These are phyloP conservation scores for Cyberlindnera subsufficiens DNA, from an alignment of 805 yeast species.

Conservation along the genomic window DNA sequence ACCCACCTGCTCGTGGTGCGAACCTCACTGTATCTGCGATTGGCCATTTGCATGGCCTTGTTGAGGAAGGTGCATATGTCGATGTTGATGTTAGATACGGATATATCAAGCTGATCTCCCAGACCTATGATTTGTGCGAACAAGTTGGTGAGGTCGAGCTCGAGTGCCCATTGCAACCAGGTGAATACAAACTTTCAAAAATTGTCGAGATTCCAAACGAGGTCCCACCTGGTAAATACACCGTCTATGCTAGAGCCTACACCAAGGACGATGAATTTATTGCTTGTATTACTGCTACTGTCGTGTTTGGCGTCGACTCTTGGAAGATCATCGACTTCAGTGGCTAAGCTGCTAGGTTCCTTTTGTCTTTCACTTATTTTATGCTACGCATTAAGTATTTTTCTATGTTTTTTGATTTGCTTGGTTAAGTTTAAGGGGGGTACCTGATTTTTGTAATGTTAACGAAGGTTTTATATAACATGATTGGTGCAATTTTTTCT, in stretches of 20 bases:
- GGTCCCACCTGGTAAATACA: slow-evolving; percentile 93
- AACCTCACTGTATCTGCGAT: slow-evolving; percentile 74
- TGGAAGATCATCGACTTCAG: slow-evolving; percentile 18
- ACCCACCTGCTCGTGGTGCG: slow-evolving; percentile 85
- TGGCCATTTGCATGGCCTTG: slow-evolving; percentile 50
- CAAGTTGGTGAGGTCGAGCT: slow-evolving; percentile 77
- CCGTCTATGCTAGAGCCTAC: slow-evolving; percentile 84
- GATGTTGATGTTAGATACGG: slow-evolving; percentile 93
- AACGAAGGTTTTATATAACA: too few species aligned
- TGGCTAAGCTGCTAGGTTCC: background rate
- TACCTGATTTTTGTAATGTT: too few species aligned
- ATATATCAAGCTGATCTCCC: slow-evolving; percentile 78
- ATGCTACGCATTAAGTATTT: background rate
- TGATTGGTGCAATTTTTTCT: too few species aligned
- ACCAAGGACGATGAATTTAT: slow-evolving; percentile 76
- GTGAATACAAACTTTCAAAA: slow-evolving; percentile 60
- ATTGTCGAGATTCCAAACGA: slow-evolving; percentile 80
- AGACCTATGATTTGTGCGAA: slow-evolving; percentile 91
- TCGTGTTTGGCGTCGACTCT: slow-evolving; percentile 36
- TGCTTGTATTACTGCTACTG: slow-evolving; percentile 75
- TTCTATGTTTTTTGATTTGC: too few species aligned
- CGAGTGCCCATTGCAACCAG: slow-evolving; percentile 76
- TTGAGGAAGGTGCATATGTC: slow-evolving; percentile 86
- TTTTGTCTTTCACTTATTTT: background rate
- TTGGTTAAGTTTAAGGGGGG: too few species aligned